phyloP scores from a whole-genome alignment of 768 basidiomycete species.

The Paxillus rubicundulus region DNA sequence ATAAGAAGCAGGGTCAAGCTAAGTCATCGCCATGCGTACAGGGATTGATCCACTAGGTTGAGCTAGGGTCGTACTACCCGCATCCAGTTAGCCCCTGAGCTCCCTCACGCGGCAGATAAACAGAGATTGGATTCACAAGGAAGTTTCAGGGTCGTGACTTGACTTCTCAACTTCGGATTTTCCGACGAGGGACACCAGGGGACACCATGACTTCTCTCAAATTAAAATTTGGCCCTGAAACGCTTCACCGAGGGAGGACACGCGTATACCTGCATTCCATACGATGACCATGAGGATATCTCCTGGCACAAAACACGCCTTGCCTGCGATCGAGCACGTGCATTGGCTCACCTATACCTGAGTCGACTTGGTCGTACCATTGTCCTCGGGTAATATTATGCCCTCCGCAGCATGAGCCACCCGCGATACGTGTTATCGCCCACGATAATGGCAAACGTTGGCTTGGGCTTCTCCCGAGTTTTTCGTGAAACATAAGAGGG shows the following conservation, averaged over 20 bases:
- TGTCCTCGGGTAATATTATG: slow-evolving; percentile 3
- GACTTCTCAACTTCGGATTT: not conserved
- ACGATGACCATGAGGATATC: slow-evolving; percentile 1
- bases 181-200: not conserved
- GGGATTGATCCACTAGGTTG: not conserved
- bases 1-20: not conserved
- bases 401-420: not conserved
- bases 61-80: not conserved
- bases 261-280: not conserved
- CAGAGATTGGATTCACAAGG: not conserved
- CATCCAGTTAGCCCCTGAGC: not conserved
- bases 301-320: slow-evolving; percentile 8
- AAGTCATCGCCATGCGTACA: not conserved
- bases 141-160: not conserved
- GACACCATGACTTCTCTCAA: not conserved
- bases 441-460: not conserved
- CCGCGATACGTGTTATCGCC: slow-evolving; percentile 23
- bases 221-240: not conserved
- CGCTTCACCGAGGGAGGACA: not conserved
- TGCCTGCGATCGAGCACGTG: not conserved
- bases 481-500: not conserved
- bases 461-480: not conserved
- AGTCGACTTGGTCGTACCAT: slow-evolving; percentile 11
- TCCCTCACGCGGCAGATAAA: slow-evolving; percentile 1
- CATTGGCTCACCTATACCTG: slow-evolving; percentile 1